A percentile compares a stretch with the other conserved stretches of the same genome.
phyloP scores from a whole-genome alignment of 176 grass and related monocot genomes.

The Aechmea fasciata region DNA sequence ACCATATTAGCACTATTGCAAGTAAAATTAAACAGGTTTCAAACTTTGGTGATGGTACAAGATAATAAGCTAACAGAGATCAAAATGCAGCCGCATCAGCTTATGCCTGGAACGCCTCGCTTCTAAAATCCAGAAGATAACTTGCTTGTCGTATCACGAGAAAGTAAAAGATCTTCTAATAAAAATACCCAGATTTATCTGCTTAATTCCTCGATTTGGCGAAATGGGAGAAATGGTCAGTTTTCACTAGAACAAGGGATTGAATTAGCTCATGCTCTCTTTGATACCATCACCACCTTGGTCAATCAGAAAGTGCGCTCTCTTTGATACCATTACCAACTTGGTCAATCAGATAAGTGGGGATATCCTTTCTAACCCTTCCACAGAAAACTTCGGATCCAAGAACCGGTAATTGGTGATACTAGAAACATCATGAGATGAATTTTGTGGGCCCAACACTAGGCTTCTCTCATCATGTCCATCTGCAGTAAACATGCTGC shows the following conservation, averaged over 20 bases:
- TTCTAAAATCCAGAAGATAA: background rate
- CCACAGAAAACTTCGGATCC: background rate
- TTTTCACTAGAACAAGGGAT: background rate
- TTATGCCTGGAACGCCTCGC: too few relatives aligned
- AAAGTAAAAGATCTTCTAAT: background rate
- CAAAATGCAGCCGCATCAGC: too few relatives aligned
- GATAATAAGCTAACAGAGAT: too few relatives aligned
- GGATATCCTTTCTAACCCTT: background rate
- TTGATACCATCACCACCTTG: too few relatives aligned
- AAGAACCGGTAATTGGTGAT: background rate
- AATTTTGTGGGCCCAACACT: slow-evolving; percentile 19
- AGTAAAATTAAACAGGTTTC: too few relatives aligned
- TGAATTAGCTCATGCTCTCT: too few relatives aligned
- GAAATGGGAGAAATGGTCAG: background rate
- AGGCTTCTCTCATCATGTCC: slow-evolving; percentile 7
- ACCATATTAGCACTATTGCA: too few relatives aligned
- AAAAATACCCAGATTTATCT: background rate
- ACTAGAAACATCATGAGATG: background rate
- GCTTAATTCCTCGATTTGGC: background rate
- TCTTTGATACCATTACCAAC: background rate
- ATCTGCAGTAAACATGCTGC: slow-evolving; percentile 22
- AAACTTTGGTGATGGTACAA: too few relatives aligned
- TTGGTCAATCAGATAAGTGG: background rate
- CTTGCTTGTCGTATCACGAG: background rate
- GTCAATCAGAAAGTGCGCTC: background rate